Evolutionary conservation across 1,284 basidiomycete species (phyloP).

Genomic region (Moesziomyces antarcticus): DNA sequence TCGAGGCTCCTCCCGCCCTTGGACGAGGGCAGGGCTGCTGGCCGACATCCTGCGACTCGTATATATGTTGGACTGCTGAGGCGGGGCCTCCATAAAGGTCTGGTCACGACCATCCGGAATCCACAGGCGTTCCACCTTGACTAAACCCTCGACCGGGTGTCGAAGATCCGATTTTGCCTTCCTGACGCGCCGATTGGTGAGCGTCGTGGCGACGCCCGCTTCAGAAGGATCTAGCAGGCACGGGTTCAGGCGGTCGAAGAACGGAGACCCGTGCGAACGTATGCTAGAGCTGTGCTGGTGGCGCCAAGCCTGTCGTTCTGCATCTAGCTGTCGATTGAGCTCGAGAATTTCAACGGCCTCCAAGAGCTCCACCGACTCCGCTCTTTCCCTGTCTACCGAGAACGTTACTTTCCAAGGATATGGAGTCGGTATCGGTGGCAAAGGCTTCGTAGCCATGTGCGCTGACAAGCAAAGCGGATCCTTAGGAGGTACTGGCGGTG

Average conservation of each 20-base stretch:
- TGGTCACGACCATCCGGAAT: slow-evolving; percentile 18
- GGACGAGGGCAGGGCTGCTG: slow-evolving; percentile 19
- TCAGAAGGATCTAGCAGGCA: slow-evolving; percentile 16
- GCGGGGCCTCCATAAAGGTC: slow-evolving; percentile 20
- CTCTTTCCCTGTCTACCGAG: background rate
- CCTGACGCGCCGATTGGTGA: background rate
- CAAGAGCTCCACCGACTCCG: slow-evolving; percentile 15
- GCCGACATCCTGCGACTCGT: background rate
- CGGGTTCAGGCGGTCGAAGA: slow-evolving; percentile 14
- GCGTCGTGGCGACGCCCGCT: background rate
- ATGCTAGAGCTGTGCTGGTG: slow-evolving; percentile 17
- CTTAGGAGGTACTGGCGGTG: slow-evolving; percentile 25
- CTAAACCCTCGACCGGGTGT: background rate
- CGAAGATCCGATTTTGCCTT: background rate
- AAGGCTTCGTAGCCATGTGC: slow-evolving; percentile 2
- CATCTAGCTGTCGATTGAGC: slow-evolving; percentile 18
- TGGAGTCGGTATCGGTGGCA: slow-evolving; percentile 13
- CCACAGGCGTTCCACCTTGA: slow-evolving; percentile 22
- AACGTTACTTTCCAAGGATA: background rate
- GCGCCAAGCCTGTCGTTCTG: slow-evolving; percentile 27
- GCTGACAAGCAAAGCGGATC: background rate
- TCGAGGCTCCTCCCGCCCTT: background rate
- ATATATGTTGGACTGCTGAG: slow-evolving; percentile 3
- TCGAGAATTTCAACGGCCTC: slow-evolving; percentile 16
- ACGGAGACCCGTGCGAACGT: background rate